Evolutionary conservation across 2,329 filamentous ascomycete genomes (phyloP).

Genomic region (Emmonsia crescens): DNA sequence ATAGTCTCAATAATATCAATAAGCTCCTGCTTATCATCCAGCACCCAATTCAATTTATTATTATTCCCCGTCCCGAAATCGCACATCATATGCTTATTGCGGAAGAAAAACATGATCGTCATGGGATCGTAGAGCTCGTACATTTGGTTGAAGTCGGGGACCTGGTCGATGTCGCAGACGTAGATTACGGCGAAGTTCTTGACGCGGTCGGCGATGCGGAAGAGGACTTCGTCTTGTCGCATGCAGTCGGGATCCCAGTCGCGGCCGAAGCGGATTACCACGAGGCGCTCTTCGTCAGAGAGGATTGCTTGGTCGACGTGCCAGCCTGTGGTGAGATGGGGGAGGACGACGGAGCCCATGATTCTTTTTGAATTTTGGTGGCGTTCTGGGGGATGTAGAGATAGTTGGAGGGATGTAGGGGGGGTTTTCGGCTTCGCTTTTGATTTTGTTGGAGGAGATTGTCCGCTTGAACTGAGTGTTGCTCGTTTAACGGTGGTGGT

Average conservation of each 20-base stretch:
- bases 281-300: constrained; percentile 79
- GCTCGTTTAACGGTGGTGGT: neutral
- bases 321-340: constrained; percentile 86
- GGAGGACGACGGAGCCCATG: constrained; percentile 81
- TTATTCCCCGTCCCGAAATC: constrained; percentile 74
- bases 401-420: neutral
- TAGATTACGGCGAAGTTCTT: constrained; percentile 68
- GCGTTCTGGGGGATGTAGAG: neutral
- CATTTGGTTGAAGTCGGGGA: constrained; percentile 93
- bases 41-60: constrained; percentile 93
- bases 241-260: constrained; percentile 74
- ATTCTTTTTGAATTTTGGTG: neutral
- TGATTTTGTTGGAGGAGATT: neutral
- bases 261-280: constrained; percentile 86
- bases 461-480: neutral
- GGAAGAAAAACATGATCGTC: constrained; percentile 95
- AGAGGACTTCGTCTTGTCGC: constrained; percentile 84
- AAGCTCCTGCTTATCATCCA: constrained; percentile 96
- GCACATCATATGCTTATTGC: constrained; percentile 89
- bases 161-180: constrained; percentile 76
- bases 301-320: constrained; percentile 96
- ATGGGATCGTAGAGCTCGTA: constrained; percentile 85
- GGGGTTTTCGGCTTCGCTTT: neutral
- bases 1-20: constrained; percentile 98
- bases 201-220: constrained; percentile 83